Percentiles rank a stretch among this genome's conserved stretches.
Evolutionary conservation across 768 basidiomycete genomes (phyloP).

Genomic region (Coprinopsis strossmayeri): DNA sequence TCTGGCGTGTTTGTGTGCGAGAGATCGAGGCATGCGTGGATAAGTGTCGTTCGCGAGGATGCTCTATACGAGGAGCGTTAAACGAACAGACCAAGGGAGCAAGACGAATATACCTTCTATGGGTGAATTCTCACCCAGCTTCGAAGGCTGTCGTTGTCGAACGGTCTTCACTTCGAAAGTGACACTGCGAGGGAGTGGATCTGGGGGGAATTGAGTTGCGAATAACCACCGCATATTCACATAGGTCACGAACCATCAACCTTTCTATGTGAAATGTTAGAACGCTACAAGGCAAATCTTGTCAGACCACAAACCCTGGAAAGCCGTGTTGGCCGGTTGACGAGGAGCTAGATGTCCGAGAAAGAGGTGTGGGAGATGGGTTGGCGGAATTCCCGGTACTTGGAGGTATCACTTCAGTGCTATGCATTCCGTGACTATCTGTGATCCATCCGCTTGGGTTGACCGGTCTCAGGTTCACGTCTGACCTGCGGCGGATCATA

Average conservation of each 20-base stretch:
- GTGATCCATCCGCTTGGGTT: conserved; percentile 72
- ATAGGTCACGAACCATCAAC: no score
- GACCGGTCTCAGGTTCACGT: conserved; percentile 58
- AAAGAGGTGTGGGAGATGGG: neutral
- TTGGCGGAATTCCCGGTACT: neutral
- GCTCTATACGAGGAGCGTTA: neutral
- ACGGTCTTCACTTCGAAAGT: neutral
- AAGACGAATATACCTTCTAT: neutral
- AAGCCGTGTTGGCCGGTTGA: no score
- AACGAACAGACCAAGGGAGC: neutral
- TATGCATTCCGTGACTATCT: conserved; percentile 27
- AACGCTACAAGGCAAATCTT: no score
- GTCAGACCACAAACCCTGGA: no score
- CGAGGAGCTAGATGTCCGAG: no score
- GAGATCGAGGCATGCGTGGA: conserved; percentile 11
- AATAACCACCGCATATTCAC: no score
- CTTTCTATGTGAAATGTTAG: no score
- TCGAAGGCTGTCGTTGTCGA: conserved; percentile 3
- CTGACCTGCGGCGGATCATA: conserved; percentile 74
- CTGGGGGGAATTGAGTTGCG: no score
- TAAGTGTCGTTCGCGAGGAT: neutral
- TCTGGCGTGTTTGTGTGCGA: conserved; percentile 11
- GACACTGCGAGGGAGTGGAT: conserved; percentile 7
- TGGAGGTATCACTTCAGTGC: conserved; percentile 7
- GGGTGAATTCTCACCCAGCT: neutral